A percentile compares a stretch with the other conserved stretches of the same genome.
phyloP scores from a whole-genome alignment of 306 rosid genomes.

The Arachis hypogaea region DNA sequence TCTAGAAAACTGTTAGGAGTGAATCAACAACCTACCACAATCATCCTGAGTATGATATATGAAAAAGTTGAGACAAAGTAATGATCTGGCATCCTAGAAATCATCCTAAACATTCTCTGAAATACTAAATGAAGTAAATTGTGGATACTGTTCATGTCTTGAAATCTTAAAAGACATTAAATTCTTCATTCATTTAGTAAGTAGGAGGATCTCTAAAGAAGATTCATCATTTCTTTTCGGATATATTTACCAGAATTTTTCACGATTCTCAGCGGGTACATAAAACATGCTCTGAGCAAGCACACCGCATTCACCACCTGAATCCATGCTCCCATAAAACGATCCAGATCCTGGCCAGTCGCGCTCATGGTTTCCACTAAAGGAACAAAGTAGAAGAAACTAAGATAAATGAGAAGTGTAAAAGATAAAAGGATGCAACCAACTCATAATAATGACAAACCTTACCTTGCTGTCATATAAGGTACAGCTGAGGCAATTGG shows the following conservation, averaged over 20 bases:
- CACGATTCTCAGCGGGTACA: conserved; percentile 89
- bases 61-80: conserved; percentile 21
- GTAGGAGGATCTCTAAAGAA: too few relatives aligned
- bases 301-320: conserved; percentile 98
- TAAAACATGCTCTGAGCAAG: conserved; percentile 83
- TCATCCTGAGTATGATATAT: not conserved
- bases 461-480: conserved; percentile 95
- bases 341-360: conserved; percentile 95
- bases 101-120: too few relatives aligned
- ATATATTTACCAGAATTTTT: conserved; percentile 69
- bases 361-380: conserved; percentile 95
- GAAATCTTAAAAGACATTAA: too few relatives aligned
- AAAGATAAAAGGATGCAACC: not conserved
- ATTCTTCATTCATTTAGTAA: too few relatives aligned
- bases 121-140: too few relatives aligned
- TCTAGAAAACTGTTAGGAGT: conserved; percentile 1
- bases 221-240: too few relatives aligned
- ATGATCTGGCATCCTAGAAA: too few relatives aligned
- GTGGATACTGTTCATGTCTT: too few relatives aligned
- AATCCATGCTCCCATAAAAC: conserved; percentile 78
- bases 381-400: conserved; percentile 37
- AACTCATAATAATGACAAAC: conserved; percentile 41
- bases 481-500: conserved; percentile 92
- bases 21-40: conserved; percentile 27
- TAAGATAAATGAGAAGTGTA: conserved; percentile 30